Conservation (phyloP, 805 yeast species). For the Spathaspora arborariae region DNA sequence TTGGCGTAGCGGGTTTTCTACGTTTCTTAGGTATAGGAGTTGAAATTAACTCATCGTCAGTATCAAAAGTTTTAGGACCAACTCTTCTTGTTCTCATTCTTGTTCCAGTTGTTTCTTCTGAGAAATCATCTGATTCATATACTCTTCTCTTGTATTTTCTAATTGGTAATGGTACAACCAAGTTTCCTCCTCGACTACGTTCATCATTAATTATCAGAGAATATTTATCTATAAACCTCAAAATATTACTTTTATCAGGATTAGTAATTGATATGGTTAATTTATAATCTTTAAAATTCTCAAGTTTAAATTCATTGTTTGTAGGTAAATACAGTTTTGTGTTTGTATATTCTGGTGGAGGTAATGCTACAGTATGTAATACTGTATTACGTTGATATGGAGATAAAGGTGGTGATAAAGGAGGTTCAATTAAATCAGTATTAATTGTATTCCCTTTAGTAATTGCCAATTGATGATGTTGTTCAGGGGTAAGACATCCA, state of each 20-base stretch:
- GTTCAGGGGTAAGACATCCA: slow-evolving; percentile 6
- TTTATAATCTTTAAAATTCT: slow-evolving; percentile 42
- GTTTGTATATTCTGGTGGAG: slow-evolving; percentile 2
- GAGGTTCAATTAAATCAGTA: slow-evolving; percentile 10
- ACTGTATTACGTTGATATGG: slow-evolving; percentile 29
- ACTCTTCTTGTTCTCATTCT: slow-evolving; percentile 60
- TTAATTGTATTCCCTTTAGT: not conserved
- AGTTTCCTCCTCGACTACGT: not conserved
- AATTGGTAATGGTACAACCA: slow-evolving; percentile 6
- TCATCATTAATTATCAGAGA: slow-evolving; percentile 21
- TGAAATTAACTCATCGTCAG: slow-evolving; percentile 8
- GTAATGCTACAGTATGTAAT: slow-evolving; percentile 1
- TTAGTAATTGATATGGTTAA: slow-evolving; percentile 49
- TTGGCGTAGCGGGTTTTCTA: slow-evolving; percentile 29
- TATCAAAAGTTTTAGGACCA: slow-evolving; percentile 23
- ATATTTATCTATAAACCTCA: slow-evolving; percentile 53
- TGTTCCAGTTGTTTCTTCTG: slow-evolving; percentile 24
- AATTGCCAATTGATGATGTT: not conserved
- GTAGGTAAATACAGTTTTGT: slow-evolving; percentile 16
- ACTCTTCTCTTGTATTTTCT: slow-evolving; percentile 15
- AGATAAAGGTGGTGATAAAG: slow-evolving; percentile 45
- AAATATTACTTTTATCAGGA: slow-evolving; percentile 44
- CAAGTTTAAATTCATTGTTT: slow-evolving; percentile 44
- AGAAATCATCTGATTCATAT: slow-evolving; percentile 30
- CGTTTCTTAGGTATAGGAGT: slow-evolving; percentile 33